Base-by-base conservation (phyloP, 1,284 basidiomycete species). In the Puccinia coronata region DNA sequence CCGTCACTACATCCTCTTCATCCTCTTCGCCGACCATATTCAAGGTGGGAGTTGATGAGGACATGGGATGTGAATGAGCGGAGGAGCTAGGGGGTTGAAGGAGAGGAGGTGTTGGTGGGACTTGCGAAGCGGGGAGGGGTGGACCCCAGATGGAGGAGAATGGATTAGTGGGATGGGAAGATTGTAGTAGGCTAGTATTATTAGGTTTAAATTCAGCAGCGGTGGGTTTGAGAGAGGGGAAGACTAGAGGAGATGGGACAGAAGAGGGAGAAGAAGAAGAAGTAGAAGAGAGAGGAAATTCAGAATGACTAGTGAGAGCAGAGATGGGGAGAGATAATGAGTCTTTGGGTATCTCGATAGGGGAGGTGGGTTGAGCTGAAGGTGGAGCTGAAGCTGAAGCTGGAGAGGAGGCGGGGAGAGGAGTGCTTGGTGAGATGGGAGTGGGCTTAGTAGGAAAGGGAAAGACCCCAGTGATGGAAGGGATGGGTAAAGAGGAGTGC, bases 181-280 rank as follows among this genome's bases (percentile, higher is more conserved):
- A n/a, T 23, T 31, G 53, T 9, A 53, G 43, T n/a, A n/a, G n/a
- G n/a, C n/a, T n/a, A n/a, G n/a, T n/a, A n/a, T n/a, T n/a, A 65
- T 18, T 57, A 23, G 79, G 79, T 72, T 72, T 80, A 41, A 80
- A 80, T 9, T 59, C 69, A n/a, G 69, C 69, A 47, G 79, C 79
- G 43, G 79, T 80, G 2, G 79, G 79, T 67, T 80, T 80, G 36
- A 80, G 57, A 6, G 39, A 49, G n/a, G n/a, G n/a, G n/a, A n/a
- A n/a, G n/a, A n/a, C n/a, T n/a, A n/a, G n/a, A n/a, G n/a, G n/a
- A n/a, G 41, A 63, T n/a, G n/a, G n/a, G n/a, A n/a, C n/a, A n/a
- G 77, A 25, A 69, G n/a, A 43, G 31, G 43, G 25, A 51, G 65
- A n/a, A 6, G n/a, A 76, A 25, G 18, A 31, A 16, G 16, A 16